Evolutionary conservation across 2,329 filamentous ascomycete species (phyloP), one percentile per base, ranked within the genome.

Genomic region (Lachnellula subtilissima): DNA sequence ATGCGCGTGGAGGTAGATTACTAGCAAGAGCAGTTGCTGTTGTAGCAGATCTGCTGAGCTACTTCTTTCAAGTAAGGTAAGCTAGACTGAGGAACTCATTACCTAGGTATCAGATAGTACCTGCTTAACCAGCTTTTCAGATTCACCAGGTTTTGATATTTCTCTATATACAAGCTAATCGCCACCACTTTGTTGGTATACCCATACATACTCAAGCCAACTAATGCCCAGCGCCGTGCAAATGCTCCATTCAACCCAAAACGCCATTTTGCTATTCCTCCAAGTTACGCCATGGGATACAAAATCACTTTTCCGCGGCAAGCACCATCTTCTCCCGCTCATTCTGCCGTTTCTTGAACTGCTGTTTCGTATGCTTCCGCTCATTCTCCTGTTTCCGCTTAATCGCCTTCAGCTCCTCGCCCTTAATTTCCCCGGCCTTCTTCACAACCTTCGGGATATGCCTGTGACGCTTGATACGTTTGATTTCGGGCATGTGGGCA

Each of bases 401-500:
- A 72, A 97, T 88, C 36, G 89, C 83, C 73, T 85, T 85, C 66
- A 97, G 73, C 73, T 97, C 94, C 69, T 95, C 91, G 56, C 77
- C 76, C 84, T 99, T 99, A 75, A 97, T 97, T 78, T 96, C 89
- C 49, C 82, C 85, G 4, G 93, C 93, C 83, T 97, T 97, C 86
- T 96, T 97, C 63, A 97, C 85, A 55, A 91, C 85, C 78, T 91
- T 90, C 19, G 94, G 94, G 60, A 97, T 76, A 74, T 97, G 94
- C 60, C 94, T 84, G 73, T 99, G 94, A 52, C 91, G 83, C 67
- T 87, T 87, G 72, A 99, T 99, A 53, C 95, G 84, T 66, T 85
- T 84, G 64, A 99, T 89, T 74, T 99, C 93, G 50, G 94, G 94
- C 92, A 99, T 97, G 73, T 99, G 94, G 61, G 85, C 83, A 75